Base-by-base conservation (phyloP, 2,329 filamentous ascomycete genomes). In the Ramichloridium luteum region DNA sequence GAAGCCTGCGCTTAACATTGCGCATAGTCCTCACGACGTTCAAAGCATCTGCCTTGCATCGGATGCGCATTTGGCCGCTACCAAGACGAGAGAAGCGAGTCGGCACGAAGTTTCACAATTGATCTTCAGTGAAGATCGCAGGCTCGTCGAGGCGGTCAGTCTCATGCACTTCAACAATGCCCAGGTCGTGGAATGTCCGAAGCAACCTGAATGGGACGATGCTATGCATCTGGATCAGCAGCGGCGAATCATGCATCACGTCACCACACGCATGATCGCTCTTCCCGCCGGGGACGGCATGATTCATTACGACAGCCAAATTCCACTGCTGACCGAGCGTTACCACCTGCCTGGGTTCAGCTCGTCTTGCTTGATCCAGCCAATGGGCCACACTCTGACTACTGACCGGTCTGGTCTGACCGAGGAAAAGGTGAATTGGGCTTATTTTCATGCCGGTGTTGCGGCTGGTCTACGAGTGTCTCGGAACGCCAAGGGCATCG, bases 361-460 rank as follows among this genome's bases (percentile, higher is more conserved):
- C 41, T 68, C 93, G 20, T 84, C 82, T 32, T 94, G 86, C 50
- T 67, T 90, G 6, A 86, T 98, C 64, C 90, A 85, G 51, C 90
- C 92, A 3, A 77, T 80, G 39, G 90, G 92, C 41, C 85, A 85
- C 20, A 92, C 83, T 2, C 80, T 98, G 16, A 86, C 83, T n/a
- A 85, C 90, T 5, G 90, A 98, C 51, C 84, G 88, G 48, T 68
- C 70, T 4, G 66, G 79, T 2, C 93, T 93, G 49, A 88, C 82
- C 0, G 90, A 98, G 58, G 90, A 98, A 48, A 96, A 93, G 56
- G 84, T 93, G 25, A 88, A 84, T 51, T 98, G 90, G 90, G 86
- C 88, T 1, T 98, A 94, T 58, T 98, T 98, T 58, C 90, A 98
- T 54, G 84, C 92, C 36, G 90, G 90, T 5, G 88, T 92, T 16